Conservation (phyloP, 345 rosid species). For the Aurinia saxatilis region DNA sequence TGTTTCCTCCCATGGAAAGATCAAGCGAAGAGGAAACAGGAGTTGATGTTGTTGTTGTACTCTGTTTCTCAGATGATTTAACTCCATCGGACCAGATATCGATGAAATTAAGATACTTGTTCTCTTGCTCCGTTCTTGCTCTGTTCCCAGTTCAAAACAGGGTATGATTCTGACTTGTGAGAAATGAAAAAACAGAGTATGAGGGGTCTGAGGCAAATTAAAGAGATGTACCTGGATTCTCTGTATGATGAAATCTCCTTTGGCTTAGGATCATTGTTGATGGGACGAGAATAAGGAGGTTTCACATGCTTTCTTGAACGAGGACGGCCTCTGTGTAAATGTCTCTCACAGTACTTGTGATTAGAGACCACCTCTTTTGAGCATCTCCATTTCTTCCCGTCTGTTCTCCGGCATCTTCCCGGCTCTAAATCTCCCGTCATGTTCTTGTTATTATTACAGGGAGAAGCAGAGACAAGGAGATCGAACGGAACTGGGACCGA, state of each 20-base stretch:
- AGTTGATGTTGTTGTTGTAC: conserved; percentile 16
- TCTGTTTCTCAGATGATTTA: conserved; percentile 25
- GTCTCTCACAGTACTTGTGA: conserved; percentile 85
- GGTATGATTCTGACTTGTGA: background rate
- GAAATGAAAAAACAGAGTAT: background rate
- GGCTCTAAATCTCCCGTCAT: conserved; percentile 50
- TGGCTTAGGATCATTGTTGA: conserved; percentile 15
- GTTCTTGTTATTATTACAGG: conserved; percentile 26
- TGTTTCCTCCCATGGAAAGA: conserved; percentile 47
- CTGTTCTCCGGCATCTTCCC: conserved; percentile 81
- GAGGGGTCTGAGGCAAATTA: background rate
- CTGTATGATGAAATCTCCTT: background rate
- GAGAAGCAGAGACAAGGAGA: conserved; percentile 39
- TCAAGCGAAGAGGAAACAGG: conserved; percentile 39
- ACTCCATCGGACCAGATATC: conserved; percentile 53
- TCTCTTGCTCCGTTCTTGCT: conserved; percentile 9
- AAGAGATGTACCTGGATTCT: conserved; percentile 15
- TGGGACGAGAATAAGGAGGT: conserved; percentile 33
- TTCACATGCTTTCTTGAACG: conserved; percentile 99
- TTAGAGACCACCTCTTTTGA: conserved; percentile 63
- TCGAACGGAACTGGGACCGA: conserved; percentile 76
- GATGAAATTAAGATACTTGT: conserved; percentile 40
- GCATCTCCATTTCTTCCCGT: conserved; percentile 92
- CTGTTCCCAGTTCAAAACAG: conserved; percentile 8
- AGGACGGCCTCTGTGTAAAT: conserved; percentile 80